Evolutionary conservation across 805 yeast species (phyloP).

Genomic region (Candida pseudoglaebosa): DNA sequence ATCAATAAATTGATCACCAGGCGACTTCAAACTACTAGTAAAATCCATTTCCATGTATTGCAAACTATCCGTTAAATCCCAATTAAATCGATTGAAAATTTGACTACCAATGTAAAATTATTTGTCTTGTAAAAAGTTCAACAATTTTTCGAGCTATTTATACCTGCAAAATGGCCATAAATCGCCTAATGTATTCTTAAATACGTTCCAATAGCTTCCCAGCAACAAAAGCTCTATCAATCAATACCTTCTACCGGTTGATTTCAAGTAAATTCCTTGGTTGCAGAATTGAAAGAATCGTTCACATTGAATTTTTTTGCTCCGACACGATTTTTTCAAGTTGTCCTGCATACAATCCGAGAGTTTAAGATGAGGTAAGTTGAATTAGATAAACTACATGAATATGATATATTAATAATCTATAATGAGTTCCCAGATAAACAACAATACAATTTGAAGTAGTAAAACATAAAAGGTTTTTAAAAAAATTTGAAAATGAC

Average conservation of each 20-base stretch:
- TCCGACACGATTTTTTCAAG: background rate
- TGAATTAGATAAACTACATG: too few species aligned
- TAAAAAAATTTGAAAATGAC: background rate
- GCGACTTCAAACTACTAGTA: background rate
- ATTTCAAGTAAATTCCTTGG: too few species aligned
- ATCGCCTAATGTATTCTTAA: background rate
- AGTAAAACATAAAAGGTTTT: background rate
- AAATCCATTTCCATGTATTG: background rate
- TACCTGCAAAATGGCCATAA: background rate
- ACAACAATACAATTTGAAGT: background rate
- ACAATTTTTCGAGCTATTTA: too few species aligned
- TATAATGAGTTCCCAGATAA: conserved; percentile 1
- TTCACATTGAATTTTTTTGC: too few species aligned
- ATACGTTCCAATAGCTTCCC: background rate
- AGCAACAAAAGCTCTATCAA: background rate
- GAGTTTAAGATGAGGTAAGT: too few species aligned
- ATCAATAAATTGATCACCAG: conserved; percentile 11
- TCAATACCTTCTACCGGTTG: too few species aligned
- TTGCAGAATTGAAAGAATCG: background rate
- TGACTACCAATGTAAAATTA: too few species aligned
- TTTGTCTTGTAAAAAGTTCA: too few species aligned
- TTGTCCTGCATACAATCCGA: background rate
- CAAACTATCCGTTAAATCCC: too few species aligned
- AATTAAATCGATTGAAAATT: too few species aligned
- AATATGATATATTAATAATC: background rate